phyloP scores from a whole-genome alignment of 2,329 filamentous ascomycete species.

The Byssochlamys sp. region DNA sequence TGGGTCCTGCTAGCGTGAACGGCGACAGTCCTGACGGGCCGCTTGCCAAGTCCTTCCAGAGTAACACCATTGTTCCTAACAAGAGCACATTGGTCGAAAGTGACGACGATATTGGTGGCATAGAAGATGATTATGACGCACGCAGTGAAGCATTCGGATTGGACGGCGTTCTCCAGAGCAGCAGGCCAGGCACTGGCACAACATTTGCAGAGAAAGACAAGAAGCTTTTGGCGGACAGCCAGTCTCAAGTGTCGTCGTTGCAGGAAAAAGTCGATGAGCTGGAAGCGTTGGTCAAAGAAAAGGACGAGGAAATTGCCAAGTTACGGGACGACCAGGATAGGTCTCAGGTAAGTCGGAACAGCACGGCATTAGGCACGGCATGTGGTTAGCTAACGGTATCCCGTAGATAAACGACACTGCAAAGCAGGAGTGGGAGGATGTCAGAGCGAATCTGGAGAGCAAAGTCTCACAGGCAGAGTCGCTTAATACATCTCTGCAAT shows the following conservation, averaged over 20 bases:
- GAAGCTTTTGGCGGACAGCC: slow-evolving; percentile 68
- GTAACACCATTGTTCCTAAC: slow-evolving; percentile 92
- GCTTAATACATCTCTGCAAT: slow-evolving; percentile 68
- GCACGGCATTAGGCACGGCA: neutral
- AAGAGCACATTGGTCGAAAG: slow-evolving; percentile 97
- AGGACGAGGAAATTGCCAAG: slow-evolving; percentile 59
- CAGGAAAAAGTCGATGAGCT: slow-evolving; percentile 63
- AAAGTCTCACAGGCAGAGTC: slow-evolving; percentile 65
- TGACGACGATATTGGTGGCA: slow-evolving; percentile 60
- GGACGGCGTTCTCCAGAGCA: slow-evolving; percentile 39
- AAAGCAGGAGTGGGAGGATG: slow-evolving; percentile 59
- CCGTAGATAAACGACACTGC: slow-evolving; percentile 46
- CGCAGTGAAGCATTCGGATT: slow-evolving; percentile 57
- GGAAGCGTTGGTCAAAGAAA: slow-evolving; percentile 59
- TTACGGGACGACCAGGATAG: slow-evolving; percentile 50
- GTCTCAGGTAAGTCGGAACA: slow-evolving; percentile 30
- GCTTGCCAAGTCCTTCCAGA: slow-evolving; percentile 80
- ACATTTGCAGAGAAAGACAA: slow-evolving; percentile 52
- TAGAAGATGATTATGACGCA: slow-evolving; percentile 47
- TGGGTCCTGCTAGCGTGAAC: slow-evolving; percentile 44
- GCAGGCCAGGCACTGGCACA: slow-evolving; percentile 38
- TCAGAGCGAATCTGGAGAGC: slow-evolving; percentile 58
- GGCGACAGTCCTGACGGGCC: slow-evolving; percentile 62
- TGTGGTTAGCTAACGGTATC: slow-evolving; percentile 2
- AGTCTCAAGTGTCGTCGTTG: slow-evolving; percentile 64